Percentiles rank a stretch among this genome's conserved stretches.
These are phyloP conservation scores for Gossypium longicalyx DNA, from an alignment of 345 rosid species.

Conservation along the genomic window DNA sequence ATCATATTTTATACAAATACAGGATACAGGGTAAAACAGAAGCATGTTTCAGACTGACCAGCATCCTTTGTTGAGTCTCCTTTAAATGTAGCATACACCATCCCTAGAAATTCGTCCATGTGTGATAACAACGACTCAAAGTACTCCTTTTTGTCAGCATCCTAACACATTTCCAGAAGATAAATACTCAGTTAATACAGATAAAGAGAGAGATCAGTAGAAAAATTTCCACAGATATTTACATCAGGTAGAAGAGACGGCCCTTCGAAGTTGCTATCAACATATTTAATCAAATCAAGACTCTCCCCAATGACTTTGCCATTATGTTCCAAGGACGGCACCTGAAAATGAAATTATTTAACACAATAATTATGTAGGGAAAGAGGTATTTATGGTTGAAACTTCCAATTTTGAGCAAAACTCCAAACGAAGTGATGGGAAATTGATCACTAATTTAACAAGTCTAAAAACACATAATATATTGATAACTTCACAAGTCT, in stretches of 20 bases:
- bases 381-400: too few species aligned
- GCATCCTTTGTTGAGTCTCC: conserved; percentile 53
- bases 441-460: neutral
- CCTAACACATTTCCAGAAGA: conserved; percentile 39
- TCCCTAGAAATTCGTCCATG: conserved; percentile 41
- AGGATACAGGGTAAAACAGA: neutral
- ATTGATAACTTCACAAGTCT: neutral
- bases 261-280: conserved; percentile 83
- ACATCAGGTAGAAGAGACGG: conserved; percentile 66
- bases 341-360: conserved; percentile 33
- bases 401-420: neutral
- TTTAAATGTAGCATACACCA: conserved; percentile 46
- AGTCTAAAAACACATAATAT: neutral
- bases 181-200: neutral
- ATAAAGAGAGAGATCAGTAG: neutral
- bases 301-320: conserved; percentile 85
- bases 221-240: conserved; percentile 12
- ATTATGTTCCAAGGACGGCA: conserved; percentile 88
- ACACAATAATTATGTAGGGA: too few species aligned
- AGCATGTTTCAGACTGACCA: conserved; percentile 30
- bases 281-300: conserved; percentile 68
- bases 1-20: neutral
- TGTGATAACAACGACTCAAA: conserved; percentile 58
- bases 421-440: neutral
- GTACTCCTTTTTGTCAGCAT: conserved; percentile 52